Evolutionary conservation across 306 rosid species (phyloP), one percentile per base, ranked within the genome.

Genomic region (Herpetospermum pedunculosum): DNA sequence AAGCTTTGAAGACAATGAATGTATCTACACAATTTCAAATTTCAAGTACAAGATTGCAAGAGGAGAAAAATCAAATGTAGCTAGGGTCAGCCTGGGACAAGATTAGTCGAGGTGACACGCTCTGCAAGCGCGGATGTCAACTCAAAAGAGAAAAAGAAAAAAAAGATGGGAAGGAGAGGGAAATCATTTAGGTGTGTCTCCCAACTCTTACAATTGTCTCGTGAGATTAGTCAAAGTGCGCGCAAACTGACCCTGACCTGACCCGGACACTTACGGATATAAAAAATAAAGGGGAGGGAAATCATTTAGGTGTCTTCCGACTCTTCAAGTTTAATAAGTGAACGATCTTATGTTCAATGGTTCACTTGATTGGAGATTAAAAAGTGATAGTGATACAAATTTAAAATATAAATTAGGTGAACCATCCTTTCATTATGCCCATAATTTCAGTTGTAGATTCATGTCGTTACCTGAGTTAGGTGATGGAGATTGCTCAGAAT

Each of bases 391-490:
- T 55, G n/a, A 25, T 1, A 29, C 64, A 59, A 58, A 29, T 28
- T 58, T 29, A 28, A 58, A 29, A 16, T 28, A 58, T 13, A 26
- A 48, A 50, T 11, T 55, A 8, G 34, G 30, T 23, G 34, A 6
- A 55, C 3, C 34, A 16, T 25, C 29, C 19, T 38, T 25, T 57
- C 19, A 11, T 53, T 23, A 23, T 21, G 32, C 64, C 19, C 64
- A 15, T 34, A 32, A 60, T 60, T 32, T 32, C 43, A 60, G 44
- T 2, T 1, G 44, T 32, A 34, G 44, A 30, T 15, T 53, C 26
- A 10, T 26, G 28, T 47, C 21, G 12, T 70, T 89, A 93, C 98
- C 98, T 89, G 98, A 93, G 85, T 92, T 90, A 21, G 97, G 85
- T 60, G 96, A 90, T 82, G 96, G 84, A 55, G 88, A 85, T 78